Percentiles rank a stretch among this genome's conserved stretches.
Evolutionary conservation across 805 yeast species (phyloP).

Genomic region (Jamesozyma spencerorum): DNA sequence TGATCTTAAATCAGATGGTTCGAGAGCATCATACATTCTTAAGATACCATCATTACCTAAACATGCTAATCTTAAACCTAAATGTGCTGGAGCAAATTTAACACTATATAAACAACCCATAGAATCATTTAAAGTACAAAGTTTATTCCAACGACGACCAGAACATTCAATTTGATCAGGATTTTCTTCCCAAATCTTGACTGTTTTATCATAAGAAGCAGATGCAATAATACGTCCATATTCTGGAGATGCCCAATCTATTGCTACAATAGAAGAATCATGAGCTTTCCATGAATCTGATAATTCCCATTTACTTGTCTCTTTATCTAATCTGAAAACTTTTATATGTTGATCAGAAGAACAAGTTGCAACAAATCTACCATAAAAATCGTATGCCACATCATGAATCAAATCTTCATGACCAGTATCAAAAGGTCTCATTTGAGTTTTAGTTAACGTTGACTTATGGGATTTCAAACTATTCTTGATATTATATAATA

Average conservation of each 20-base stretch:
- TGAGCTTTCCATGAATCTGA: constrained; percentile 95
- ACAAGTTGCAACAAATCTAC: constrained; percentile 85
- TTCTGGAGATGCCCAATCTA: constrained; percentile 93
- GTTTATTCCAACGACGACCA: constrained; percentile 76
- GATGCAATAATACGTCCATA: constrained; percentile 81
- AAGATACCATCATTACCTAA: constrained; percentile 85
- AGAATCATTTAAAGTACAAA: constrained; percentile 74
- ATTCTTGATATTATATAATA: background rate
- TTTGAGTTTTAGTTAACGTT: constrained; percentile 11
- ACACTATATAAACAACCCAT: constrained; percentile 84
- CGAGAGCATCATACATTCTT: constrained; percentile 77
- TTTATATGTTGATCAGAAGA: constrained; percentile 91
- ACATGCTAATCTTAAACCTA: constrained; percentile 74
- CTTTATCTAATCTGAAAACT: constrained; percentile 67
- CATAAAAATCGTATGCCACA: constrained; percentile 85
- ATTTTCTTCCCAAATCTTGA: constrained; percentile 86
- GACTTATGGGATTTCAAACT: no score
- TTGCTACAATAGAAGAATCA: constrained; percentile 72
- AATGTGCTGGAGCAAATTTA: constrained; percentile 78
- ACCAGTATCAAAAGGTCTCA: constrained; percentile 75
- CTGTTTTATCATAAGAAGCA: constrained; percentile 82
- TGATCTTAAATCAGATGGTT: constrained; percentile 74
- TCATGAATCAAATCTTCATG: constrained; percentile 92
- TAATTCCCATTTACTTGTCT: constrained; percentile 59
- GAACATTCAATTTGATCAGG: constrained; percentile 64